Evolutionary conservation across 2,329 filamentous ascomycete genomes (phyloP).

Genomic region (Neofusicoccum parvum): DNA sequence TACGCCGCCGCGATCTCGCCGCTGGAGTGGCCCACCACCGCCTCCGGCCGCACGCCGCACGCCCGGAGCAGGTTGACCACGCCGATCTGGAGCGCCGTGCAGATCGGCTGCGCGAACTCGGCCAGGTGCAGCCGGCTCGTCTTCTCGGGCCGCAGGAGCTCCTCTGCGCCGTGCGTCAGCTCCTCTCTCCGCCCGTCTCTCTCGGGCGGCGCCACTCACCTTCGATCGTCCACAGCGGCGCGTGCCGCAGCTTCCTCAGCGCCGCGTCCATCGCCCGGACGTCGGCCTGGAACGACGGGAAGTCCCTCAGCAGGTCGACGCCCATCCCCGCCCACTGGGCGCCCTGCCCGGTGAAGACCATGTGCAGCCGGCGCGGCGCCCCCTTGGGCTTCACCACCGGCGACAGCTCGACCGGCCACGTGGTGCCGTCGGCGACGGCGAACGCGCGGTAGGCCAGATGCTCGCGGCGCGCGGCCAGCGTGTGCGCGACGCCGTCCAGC

Average conservation of each 20-base stretch:
- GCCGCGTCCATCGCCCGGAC: not conserved
- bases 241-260: not conserved
- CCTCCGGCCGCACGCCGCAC: not conserved
- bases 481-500: conserved; percentile 25
- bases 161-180: not conserved
- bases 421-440: conserved; percentile 6
- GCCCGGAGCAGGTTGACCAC: conserved; percentile 9
- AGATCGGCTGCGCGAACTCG: conserved; percentile 23
- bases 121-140: not conserved
- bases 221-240: not conserved
- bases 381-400: not conserved
- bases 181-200: too few relatives aligned
- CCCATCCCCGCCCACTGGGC: conserved; percentile 11
- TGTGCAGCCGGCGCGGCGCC: not conserved
- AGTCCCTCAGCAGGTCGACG: not conserved
- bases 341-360: conserved; percentile 23
- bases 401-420: not conserved
- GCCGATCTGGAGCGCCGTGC: conserved; percentile 21
- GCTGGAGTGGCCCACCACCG: conserved; percentile 21
- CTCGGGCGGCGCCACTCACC: not conserved
- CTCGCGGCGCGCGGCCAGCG: conserved; percentile 23
- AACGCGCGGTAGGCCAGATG: conserved; percentile 22
- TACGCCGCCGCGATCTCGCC: conserved; percentile 24
- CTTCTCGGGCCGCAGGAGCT: conserved; percentile 4
- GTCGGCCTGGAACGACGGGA: not conserved